Conservation (phyloP, 768 basidiomycete species). For the Peribolospora kevripleyi region DNA sequence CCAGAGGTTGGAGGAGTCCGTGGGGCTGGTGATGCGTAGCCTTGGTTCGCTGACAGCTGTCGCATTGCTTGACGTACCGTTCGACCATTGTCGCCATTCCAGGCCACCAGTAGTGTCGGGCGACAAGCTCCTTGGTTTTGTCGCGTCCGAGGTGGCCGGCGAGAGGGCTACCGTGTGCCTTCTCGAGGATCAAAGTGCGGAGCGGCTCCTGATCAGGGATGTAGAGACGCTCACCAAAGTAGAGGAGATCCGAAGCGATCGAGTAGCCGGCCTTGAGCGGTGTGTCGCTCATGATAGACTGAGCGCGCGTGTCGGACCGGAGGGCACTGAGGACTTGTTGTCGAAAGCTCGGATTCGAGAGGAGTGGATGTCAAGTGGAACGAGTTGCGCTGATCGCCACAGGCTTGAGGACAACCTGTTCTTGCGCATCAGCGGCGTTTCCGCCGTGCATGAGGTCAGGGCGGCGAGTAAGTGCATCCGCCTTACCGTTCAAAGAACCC, state of each 20-base stretch:
- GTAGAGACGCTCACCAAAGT: slow-evolving; percentile 15
- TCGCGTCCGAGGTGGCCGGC: slow-evolving; percentile 23
- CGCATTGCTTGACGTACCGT: slow-evolving; percentile 21
- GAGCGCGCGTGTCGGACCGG: too few relatives aligned
- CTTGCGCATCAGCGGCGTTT: too few relatives aligned
- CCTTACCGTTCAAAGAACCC: background rate
- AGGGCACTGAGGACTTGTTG: too few relatives aligned
- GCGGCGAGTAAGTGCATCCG: slow-evolving; percentile 2
- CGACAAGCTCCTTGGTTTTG: slow-evolving; percentile 19
- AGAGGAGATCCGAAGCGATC: slow-evolving; percentile 3
- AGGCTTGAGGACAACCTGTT: too few relatives aligned
- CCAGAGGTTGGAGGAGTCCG: slow-evolving; percentile 18
- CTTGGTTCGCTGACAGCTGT: slow-evolving; percentile 20
- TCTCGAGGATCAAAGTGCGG: slow-evolving; percentile 12
- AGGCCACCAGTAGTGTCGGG: slow-evolving; percentile 25
- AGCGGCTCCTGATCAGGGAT: slow-evolving; percentile 15
- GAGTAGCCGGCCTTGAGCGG: too few relatives aligned
- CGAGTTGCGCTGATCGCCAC: too few relatives aligned
- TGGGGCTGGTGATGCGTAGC: slow-evolving; percentile 20
- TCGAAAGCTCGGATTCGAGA: too few relatives aligned
- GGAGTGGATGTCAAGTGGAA: too few relatives aligned
- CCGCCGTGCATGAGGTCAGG: slow-evolving; percentile 1
- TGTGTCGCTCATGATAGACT: too few relatives aligned
- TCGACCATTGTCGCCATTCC: slow-evolving; percentile 13
- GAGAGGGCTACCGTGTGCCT: slow-evolving; percentile 21